Conservation (phyloP, 371 early-diverging fungal genomes). For the Rhizomucor pusillus region DNA sequence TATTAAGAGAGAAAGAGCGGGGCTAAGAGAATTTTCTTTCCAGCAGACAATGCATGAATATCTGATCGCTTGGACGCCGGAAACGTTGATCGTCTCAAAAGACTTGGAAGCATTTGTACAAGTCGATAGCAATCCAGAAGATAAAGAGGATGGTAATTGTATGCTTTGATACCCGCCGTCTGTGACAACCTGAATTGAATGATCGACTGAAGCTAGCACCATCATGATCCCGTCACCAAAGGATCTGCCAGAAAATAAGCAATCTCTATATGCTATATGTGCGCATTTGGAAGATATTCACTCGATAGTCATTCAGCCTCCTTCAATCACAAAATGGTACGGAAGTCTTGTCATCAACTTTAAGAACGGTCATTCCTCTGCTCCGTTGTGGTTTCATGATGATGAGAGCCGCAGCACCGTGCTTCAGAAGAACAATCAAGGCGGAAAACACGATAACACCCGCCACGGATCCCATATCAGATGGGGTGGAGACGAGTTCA, state of each 20-base stretch:
- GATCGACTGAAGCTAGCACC: constrained; percentile 8
- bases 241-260: constrained; percentile 12
- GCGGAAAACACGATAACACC: constrained; percentile 23
- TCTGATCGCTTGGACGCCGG: constrained; percentile 49
- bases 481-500: constrained; percentile 53
- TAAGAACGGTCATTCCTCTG: constrained; percentile 33
- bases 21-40: not conserved
- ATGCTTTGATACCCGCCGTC: not conserved
- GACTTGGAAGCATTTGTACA: constrained; percentile 41
- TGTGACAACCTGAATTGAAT: not conserved
- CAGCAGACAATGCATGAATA: constrained; percentile 33
- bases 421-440: constrained; percentile 43
- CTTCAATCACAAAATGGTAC: constrained; percentile 46
- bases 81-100: constrained; percentile 32
- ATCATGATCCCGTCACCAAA: constrained; percentile 17
- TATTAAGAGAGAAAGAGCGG: not conserved
- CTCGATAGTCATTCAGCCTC: constrained; percentile 36
- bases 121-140: constrained; percentile 31
- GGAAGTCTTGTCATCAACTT: constrained; percentile 43
- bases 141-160: constrained; percentile 23
- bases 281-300: constrained; percentile 23
- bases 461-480: constrained; percentile 13
- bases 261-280: constrained; percentile 36
- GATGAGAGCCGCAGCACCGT: constrained; percentile 50
- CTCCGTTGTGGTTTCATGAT: constrained; percentile 50